Base-by-base conservation (phyloP, 345 rosid genomes). In the Cardamine chenopodiifolia region DNA sequence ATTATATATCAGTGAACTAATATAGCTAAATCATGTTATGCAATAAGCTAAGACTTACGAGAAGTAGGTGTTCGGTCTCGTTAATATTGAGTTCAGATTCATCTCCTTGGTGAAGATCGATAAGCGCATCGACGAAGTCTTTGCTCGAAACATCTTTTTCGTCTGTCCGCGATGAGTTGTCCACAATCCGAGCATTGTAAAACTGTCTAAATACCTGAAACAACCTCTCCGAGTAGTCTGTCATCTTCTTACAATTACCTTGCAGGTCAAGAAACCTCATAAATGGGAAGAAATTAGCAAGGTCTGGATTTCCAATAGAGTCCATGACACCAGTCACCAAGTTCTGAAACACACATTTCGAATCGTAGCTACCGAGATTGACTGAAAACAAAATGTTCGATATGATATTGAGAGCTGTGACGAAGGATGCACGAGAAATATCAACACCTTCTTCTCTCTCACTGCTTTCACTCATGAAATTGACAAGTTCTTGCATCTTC, bases 1-100 rank as follows among this genome's bases (percentile, higher is more conserved):
- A 39, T 40, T 49, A 42, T 25, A 15, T 26, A 55, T 28, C 10
- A 20, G 18, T 23, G 4, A 12, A 62, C 9, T 42, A 17, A 69
- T 25, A 37, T 56, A 26, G 28, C 28, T 26, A 40, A 18, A 39
- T 17, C n/a, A 59, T 55, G 49, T 25, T 28, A 39, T 18, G 26
- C 42, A 54, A 61, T 17, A 50, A 47, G 20, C 9, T 12, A 48
- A 35, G 56, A 77, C 80, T 75, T 54, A 84, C 91, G 35, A 79
- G 1, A 26, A 85, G 61, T 15, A 85, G 39, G 31, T 70, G 72
- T 57, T 77, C 54, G 12, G 48, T 71, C 3, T 42, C 48, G 14
- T 18, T 5, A 0, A 6, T 4, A 35, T 26, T 29, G 17, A 71
- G n/a, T 22, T 71, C 65, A 15, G 66, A 18, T 25, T 76, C 48